Conservation (phyloP, 2,329 filamentous ascomycete genomes). For the Microascus cirrosus region DNA sequence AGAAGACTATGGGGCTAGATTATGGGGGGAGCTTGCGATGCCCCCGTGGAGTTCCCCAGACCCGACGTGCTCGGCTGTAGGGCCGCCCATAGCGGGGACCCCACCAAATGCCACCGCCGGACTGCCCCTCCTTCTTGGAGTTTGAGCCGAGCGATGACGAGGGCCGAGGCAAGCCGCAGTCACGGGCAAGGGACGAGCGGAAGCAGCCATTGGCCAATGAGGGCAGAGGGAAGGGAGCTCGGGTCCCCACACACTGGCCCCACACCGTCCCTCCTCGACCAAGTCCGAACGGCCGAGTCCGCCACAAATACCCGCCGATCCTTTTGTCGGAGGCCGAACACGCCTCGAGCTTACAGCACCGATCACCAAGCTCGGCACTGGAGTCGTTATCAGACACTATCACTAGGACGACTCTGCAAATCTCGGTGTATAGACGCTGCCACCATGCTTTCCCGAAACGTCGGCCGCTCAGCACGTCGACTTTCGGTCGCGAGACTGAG, state of each 20-base stretch:
- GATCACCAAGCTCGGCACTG: neutral
- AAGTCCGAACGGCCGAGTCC: neutral
- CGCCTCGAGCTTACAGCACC: neutral
- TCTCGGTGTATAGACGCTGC: neutral
- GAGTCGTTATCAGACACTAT: too few species aligned
- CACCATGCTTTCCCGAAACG: constrained; percentile 1
- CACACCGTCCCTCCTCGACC: neutral
- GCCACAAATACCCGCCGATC: neutral
- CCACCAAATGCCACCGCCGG: neutral
- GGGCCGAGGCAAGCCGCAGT: constrained; percentile 4
- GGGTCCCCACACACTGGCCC: neutral
- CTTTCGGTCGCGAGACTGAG: constrained; percentile 1
- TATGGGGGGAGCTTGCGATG: neutral
- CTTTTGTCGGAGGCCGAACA: neutral
- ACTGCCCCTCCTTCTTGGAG: neutral
- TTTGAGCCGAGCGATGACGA: neutral
- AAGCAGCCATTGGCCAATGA: constrained; percentile 4
- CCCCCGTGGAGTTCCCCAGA: neutral
- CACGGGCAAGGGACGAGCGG: neutral
- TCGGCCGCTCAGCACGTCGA: constrained; percentile 1
- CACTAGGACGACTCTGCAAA: too few species aligned
- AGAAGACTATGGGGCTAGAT: neutral
- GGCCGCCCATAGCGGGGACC: neutral
- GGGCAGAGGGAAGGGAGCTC: neutral
- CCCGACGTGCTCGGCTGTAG: neutral